Conservation (phyloP, 1,284 basidiomycete genomes). For the Trichosporon faecale region DNA sequence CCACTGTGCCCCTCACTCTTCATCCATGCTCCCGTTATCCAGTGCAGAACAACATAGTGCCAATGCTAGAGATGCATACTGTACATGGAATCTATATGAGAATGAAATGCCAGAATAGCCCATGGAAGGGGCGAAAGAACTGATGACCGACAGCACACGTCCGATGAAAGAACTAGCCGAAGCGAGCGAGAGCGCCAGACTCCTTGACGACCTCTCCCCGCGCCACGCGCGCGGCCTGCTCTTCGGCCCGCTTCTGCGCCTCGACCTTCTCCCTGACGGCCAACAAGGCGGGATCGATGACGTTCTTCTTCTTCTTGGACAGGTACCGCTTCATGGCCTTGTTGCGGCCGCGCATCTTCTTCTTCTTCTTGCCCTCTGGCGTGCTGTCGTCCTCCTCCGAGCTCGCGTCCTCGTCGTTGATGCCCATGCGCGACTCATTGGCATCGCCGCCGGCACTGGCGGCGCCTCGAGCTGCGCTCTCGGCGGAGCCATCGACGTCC, state of each 20-base stretch:
- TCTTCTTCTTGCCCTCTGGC: slow-evolving; percentile 58
- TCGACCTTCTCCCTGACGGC: slow-evolving; percentile 39
- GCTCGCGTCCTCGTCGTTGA: slow-evolving; percentile 50
- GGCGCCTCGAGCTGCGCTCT: not conserved
- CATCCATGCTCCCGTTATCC: too few relatives aligned
- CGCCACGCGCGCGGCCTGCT: slow-evolving; percentile 28
- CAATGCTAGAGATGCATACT: slow-evolving; percentile 3
- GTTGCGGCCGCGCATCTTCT: slow-evolving; percentile 75
- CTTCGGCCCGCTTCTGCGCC: slow-evolving; percentile 34
- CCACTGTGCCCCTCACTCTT: not conserved
- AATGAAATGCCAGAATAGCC: not conserved
- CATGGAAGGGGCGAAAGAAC: not conserved
- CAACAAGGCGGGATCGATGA: slow-evolving; percentile 73
- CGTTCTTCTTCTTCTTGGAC: slow-evolving; percentile 82
- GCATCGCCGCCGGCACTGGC: slow-evolving; percentile 59
- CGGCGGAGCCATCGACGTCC: slow-evolving; percentile 14
- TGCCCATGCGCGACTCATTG: slow-evolving; percentile 40
- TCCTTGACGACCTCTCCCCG: slow-evolving; percentile 37
- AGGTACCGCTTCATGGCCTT: slow-evolving; percentile 78
- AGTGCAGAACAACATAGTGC: not conserved
- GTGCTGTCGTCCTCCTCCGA: slow-evolving; percentile 41
- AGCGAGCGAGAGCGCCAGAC: slow-evolving; percentile 38
- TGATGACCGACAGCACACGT: too few relatives aligned
- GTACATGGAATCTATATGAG: not conserved
- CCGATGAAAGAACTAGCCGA: slow-evolving; percentile 24